A percentile compares a stretch with the other conserved stretches of the same genome.
phyloP scores from a whole-genome alignment of 2,329 filamentous ascomycete species.

The Colletotrichum caudatum region DNA sequence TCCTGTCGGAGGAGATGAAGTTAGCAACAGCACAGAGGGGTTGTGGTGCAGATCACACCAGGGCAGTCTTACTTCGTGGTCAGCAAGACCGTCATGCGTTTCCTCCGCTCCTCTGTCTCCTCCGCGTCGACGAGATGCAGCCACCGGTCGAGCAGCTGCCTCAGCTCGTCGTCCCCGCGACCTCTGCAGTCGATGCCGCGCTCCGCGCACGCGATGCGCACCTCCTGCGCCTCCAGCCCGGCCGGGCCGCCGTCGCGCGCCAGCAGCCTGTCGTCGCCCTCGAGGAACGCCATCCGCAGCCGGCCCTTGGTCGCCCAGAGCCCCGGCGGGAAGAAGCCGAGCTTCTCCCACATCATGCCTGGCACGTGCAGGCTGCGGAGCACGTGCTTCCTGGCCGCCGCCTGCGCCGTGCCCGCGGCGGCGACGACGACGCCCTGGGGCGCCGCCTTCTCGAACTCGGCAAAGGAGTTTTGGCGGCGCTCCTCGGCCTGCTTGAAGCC shows the following conservation, averaged over 20 bases:
- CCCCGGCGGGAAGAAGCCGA: slow-evolving; percentile 60
- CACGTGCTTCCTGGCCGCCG: slow-evolving; percentile 53
- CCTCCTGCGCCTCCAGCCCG: slow-evolving; percentile 71
- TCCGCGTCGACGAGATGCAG: slow-evolving; percentile 57
- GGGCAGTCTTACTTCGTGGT: slow-evolving; percentile 54
- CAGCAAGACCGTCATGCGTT: slow-evolving; percentile 55
- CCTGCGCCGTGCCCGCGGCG: slow-evolving; percentile 33
- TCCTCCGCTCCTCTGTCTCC: slow-evolving; percentile 53
- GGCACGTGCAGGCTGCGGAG: slow-evolving; percentile 60
- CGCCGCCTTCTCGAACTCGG: slow-evolving; percentile 51
- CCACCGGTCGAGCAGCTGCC: slow-evolving; percentile 61
- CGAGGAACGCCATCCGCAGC: slow-evolving; percentile 71
- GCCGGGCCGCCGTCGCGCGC: slow-evolving; percentile 69
- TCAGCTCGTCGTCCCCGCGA: slow-evolving; percentile 69
- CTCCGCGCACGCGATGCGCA: slow-evolving; percentile 77
- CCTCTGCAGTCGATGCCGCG: slow-evolving; percentile 71
- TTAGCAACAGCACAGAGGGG: slow-evolving; percentile 31
- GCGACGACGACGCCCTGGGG: slow-evolving; percentile 51
- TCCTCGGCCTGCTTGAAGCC: slow-evolving; percentile 68
- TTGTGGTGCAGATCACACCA: background rate
- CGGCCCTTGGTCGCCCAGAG: slow-evolving; percentile 67
- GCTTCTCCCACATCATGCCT: slow-evolving; percentile 62
- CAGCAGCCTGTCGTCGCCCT: slow-evolving; percentile 78
- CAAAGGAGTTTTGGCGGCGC: slow-evolving; percentile 63
- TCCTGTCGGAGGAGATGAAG: slow-evolving; percentile 45